phyloP scores from a whole-genome alignment of 768 basidiomycete genomes.

The Austroboletus eburneus region DNA sequence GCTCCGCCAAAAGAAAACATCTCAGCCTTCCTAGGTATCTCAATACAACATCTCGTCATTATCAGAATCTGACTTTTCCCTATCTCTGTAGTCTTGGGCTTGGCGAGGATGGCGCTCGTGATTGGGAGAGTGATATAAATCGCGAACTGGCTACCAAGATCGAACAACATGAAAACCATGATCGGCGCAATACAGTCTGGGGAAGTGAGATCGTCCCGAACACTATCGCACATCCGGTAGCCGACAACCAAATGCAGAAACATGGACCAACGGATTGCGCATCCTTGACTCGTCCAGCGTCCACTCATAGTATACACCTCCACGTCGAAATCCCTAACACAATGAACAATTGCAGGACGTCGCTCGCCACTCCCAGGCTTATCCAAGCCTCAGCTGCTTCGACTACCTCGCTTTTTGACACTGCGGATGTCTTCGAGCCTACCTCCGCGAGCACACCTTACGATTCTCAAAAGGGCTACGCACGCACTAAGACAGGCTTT shows the following conservation, averaged over 20 bases:
- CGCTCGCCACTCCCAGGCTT: slow-evolving; percentile 37
- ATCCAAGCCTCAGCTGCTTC: slow-evolving; percentile 53
- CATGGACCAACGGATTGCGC: slow-evolving; percentile 12
- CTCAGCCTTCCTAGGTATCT: slow-evolving; percentile 59
- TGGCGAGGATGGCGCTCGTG: slow-evolving; percentile 53
- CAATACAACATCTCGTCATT: neutral
- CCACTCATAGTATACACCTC: slow-evolving; percentile 44
- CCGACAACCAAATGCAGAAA: slow-evolving; percentile 36
- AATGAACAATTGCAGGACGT: slow-evolving; percentile 49
- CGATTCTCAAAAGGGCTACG: slow-evolving; percentile 33
- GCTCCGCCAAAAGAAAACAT: slow-evolving; percentile 52
- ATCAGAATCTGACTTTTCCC: neutral
- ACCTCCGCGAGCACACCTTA: slow-evolving; percentile 61
- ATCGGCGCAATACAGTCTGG: slow-evolving; percentile 47
- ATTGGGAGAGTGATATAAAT: slow-evolving; percentile 55
- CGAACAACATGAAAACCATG: slow-evolving; percentile 38
- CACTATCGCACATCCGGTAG: slow-evolving; percentile 27
- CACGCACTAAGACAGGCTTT: slow-evolving; percentile 6
- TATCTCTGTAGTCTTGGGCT: slow-evolving; percentile 49
- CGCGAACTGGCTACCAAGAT: slow-evolving; percentile 43
- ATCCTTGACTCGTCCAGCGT: slow-evolving; percentile 34
- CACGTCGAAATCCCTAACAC: slow-evolving; percentile 48
- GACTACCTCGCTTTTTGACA: slow-evolving; percentile 58
- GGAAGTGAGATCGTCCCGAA: slow-evolving; percentile 40
- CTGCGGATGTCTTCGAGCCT: slow-evolving; percentile 19